Evolutionary conservation across 805 yeast species (phyloP).

Genomic region (Candida pseudofarinosa): DNA sequence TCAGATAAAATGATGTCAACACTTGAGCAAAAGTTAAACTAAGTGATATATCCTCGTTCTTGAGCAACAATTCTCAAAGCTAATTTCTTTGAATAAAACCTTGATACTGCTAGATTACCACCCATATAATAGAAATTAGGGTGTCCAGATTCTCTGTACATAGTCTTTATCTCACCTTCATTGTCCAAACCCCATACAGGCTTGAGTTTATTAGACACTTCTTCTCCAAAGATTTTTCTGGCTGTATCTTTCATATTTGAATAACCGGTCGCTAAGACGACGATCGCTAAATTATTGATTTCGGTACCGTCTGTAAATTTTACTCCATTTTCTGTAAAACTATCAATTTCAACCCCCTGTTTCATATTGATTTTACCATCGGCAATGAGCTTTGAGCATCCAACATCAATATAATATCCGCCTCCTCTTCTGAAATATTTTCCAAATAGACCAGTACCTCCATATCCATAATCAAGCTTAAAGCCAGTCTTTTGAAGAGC

Average conservation of each 20-base stretch:
- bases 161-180: conserved; percentile 39
- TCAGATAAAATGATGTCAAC: too few relatives aligned
- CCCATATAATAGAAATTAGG: conserved; percentile 40
- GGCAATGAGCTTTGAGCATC: conserved; percentile 36
- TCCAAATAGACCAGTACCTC: conserved; percentile 41
- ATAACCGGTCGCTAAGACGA: conserved; percentile 45
- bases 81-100: conserved; percentile 35
- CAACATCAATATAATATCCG: conserved; percentile 46
- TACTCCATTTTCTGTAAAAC: conserved; percentile 35
- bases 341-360: conserved; percentile 28
- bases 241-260: conserved; percentile 41
- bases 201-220: conserved; percentile 30
- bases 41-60: conserved; percentile 5
- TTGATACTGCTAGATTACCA: conserved; percentile 37
- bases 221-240: conserved; percentile 31
- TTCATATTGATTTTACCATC: conserved; percentile 37
- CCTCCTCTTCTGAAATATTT: conserved; percentile 40
- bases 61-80: conserved; percentile 39
- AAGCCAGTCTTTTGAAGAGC: conserved; percentile 34
- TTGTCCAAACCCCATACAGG: conserved; percentile 42
- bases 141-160: conserved; percentile 39
- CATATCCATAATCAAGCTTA: conserved; percentile 39
- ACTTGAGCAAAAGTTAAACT: too few relatives aligned
- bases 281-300: conserved; percentile 30
- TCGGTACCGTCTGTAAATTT: conserved; percentile 35